Base-by-base conservation (phyloP, 176 grass and related monocot genomes). In the Elaeis guineensis region DNA sequence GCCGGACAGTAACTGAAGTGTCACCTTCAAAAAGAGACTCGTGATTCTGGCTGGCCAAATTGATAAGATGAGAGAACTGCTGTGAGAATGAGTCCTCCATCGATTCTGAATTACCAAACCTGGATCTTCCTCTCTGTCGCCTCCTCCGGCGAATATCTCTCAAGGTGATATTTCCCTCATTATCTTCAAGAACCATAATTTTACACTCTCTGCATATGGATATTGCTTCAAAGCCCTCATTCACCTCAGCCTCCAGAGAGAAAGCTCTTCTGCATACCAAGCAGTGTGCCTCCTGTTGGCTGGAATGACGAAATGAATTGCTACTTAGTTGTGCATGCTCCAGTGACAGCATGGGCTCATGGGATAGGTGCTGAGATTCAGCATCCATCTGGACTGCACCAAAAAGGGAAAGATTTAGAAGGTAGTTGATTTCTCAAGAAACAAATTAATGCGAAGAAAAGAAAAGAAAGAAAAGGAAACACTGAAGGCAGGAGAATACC, bases 161-260 rank as follows among this genome's bases (percentile, higher is more conserved):
- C 12, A 54, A 67, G 3, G 17, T 19, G 23, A 59, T 74, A 44
- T 70, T 63, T 57, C 76, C 77, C 54, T 53, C 67, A 17, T 68
- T 66, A 17, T 77, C 76, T 51, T 52, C 76, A 15, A 79, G 70
- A 51, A 88, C 65, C 50, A 83, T 82, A 18, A 48, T 39, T 60
- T 88, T 82, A 66, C 89, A 94, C 6, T 84, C 89, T 17, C 74
- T 66, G 72, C 89, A 94, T 73, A 97, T 91, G 2, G 78, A 79
- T 69, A 97, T 71, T 62, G 92, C 81, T 83, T 97, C 84, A 16
- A 91, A 82, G 71, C 80, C 82, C 51, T 85, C 76, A 17, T 69
- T 75, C 51, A 90, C 61, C 68, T 86, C 75, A 5, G 84, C 25
- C 21, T 87, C 83, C 61, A 97, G 77, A 80, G 75, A 66, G 51